Base-by-base conservation (phyloP, 1,284 basidiomycete species). In the Cutaneotrichosporon sp. region DNA sequence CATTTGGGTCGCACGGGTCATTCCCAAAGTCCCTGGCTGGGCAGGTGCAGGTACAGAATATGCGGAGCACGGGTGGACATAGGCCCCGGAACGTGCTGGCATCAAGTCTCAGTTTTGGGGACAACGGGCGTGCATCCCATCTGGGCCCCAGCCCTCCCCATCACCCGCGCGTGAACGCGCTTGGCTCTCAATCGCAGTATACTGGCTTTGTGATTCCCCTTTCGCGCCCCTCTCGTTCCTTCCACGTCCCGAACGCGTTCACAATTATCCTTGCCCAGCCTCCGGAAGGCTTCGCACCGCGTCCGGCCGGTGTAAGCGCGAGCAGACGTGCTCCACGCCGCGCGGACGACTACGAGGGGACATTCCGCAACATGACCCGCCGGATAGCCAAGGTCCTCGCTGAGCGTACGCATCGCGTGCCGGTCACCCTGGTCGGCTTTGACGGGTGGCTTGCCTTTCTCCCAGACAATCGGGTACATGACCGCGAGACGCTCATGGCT, bases 321-420 rank as follows among this genome's bases (percentile, higher is more conserved):
- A 24, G 20, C 5, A 22, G 38, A 16, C 20, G 38, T 9, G 38
- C 38, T 5, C 38, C 38, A 2, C 16, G 38, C 7, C 38, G 38
- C 22, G 38, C 38, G 7, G 38, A 26, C 12, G 38, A 41, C 38
- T 41, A 41, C 38, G 38, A 41, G 38, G 38, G 38, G 22, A 41
- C 38, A 24, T 41, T 41, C 38, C 38, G 38, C 22, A 41, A 41
- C 38, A 41, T 41, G 24, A 14, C 38, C 5, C 24, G 38, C 38
- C 38, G 38, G 22, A 41, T 41, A 12, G 38, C 38, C 38, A 41
- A 41, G 38, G 26, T 41, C 38, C 24, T 41, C 11, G 38, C 38
- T 5, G 38, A 41, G 11, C 20, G 38, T 24, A 24, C 16, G 1
- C 29, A 9, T 9, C 38, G 5, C 11, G 38, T 41, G 7, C 38